Base-by-base conservation (phyloP, 75 land plant species). In the Pseudotsuga menziesii region DNA sequence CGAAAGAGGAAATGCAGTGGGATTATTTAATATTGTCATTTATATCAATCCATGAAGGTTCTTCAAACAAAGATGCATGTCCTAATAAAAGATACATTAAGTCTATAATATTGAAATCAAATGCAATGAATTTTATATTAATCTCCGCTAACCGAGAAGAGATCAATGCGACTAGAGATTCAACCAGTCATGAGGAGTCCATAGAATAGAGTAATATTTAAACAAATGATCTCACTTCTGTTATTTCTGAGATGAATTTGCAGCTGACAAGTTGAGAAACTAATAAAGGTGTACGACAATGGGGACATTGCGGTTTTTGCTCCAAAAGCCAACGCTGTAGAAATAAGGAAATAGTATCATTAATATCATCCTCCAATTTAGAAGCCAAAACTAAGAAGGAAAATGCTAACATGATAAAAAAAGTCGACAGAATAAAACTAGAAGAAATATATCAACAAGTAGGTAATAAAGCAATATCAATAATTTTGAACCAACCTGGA, bases 241-340 rank as follows among this genome's bases (percentile, higher is more conserved):
- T 78, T 22, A 81, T 81, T 58, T 81, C 83, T 12, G 83, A 81
- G 14, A 81, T 77, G 73, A 81, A 81, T 5, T 78, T 69, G 83
- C 83, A 81, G 73, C 80, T 77, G 55, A 81, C 83, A 78, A 81
- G 83, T 64, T 81, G 83, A 36, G 83, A 81, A 54, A 81, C 83
- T 56, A 77, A 61, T n/a, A 81, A 60, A 12, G 83, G 79, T 6
- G 80, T 79, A 70, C 83, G 83, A 63, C 83, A 81, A 48, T 81
- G 83, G 26, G 83, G 83, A 44, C 83, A 81, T 44, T 81, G 66
- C 5, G 83, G 66, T 70, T 81, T 81, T 52, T 81, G 83, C 67
- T 81, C 83, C 58, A 73, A 77, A 56, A 81, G 78, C 83, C 83
- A 81, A 26, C 80, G 80, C 83, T 81, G 83, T 25, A 77, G 12